A percentile compares a stretch with the other conserved stretches of the same genome.
Conservation (phyloP, 2,329 filamentous ascomycete species). For the Zasmidium cellare region DNA sequence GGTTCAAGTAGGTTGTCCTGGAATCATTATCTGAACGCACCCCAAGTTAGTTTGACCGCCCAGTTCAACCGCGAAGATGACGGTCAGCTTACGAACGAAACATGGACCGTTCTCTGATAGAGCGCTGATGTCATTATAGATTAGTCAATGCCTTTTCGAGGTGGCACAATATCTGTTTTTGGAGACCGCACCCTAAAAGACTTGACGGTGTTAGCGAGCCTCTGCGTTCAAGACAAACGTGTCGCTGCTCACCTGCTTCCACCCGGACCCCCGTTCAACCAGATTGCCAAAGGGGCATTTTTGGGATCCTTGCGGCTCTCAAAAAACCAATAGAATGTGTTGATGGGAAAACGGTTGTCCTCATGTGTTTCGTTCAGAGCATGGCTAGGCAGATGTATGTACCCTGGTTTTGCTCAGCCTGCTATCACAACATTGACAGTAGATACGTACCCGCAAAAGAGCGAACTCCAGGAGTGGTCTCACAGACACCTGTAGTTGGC, state of each 20-base stretch:
- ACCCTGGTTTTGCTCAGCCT: conserved; percentile 34
- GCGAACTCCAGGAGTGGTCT: conserved; percentile 54
- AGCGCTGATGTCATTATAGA: conserved; percentile 3
- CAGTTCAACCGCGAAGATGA: not conserved
- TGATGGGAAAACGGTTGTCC: conserved; percentile 46
- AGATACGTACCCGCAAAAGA: conserved; percentile 38
- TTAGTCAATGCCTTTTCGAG: too few relatives aligned
- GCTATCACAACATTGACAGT: not conserved
- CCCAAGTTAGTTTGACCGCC: not conserved
- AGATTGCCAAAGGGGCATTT: conserved; percentile 59
- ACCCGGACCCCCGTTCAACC: conserved; percentile 63
- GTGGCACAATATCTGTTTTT: too few relatives aligned
- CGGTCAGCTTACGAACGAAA: conserved; percentile 36
- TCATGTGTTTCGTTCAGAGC: conserved; percentile 29
- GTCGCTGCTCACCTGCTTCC: conserved; percentile 37
- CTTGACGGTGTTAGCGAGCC: too few relatives aligned
- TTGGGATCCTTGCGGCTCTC: conserved; percentile 57
- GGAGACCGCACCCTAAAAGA: too few relatives aligned
- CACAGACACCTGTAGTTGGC: conserved; percentile 52
- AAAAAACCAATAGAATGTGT: conserved; percentile 65
- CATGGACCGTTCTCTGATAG: conserved; percentile 41
- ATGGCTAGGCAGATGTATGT: conserved; percentile 33
- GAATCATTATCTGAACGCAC: conserved; percentile 18
- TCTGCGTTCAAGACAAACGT: too few relatives aligned
- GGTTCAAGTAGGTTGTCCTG: conserved; percentile 47